Conservation (phyloP, 495 filamentous ascomycete genomes). For the Beverwykella pulmonaria region DNA sequence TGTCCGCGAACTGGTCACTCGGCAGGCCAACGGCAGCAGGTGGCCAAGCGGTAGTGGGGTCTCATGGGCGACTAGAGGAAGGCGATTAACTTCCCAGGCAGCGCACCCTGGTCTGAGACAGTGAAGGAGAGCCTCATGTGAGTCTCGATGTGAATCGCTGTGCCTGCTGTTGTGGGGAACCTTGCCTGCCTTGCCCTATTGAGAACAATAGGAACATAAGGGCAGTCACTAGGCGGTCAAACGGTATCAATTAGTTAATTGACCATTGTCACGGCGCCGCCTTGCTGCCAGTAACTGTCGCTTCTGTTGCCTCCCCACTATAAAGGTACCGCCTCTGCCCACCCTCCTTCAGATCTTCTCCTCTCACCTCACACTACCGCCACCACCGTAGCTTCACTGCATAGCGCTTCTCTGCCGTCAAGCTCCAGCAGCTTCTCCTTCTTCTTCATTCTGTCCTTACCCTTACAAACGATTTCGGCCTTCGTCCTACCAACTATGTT, state of each 20-base stretch:
- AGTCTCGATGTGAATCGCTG: background rate
- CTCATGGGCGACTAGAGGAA: background rate
- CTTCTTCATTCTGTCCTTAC: background rate
- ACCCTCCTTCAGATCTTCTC: background rate
- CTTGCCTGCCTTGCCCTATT: background rate
- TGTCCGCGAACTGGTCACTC: background rate
- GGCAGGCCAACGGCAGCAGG: background rate
- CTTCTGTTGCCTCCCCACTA: background rate
- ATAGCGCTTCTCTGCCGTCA: background rate
- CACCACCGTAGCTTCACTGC: background rate
- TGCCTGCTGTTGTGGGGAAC: background rate
- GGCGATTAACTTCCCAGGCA: background rate
- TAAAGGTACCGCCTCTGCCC: background rate
- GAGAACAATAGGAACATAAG: background rate
- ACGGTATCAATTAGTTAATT: background rate
- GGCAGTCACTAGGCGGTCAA: background rate
- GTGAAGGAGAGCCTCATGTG: conserved; percentile 3
- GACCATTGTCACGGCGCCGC: background rate
- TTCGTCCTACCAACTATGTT: background rate
- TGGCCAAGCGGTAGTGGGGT: background rate
- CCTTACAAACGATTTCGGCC: background rate
- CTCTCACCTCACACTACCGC: background rate
- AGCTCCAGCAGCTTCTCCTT: background rate
- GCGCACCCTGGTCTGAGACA: background rate
- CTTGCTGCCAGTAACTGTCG: background rate